phyloP scores from a whole-genome alignment of 495 filamentous ascomycete species.

The Copromyces sp. region DNA sequence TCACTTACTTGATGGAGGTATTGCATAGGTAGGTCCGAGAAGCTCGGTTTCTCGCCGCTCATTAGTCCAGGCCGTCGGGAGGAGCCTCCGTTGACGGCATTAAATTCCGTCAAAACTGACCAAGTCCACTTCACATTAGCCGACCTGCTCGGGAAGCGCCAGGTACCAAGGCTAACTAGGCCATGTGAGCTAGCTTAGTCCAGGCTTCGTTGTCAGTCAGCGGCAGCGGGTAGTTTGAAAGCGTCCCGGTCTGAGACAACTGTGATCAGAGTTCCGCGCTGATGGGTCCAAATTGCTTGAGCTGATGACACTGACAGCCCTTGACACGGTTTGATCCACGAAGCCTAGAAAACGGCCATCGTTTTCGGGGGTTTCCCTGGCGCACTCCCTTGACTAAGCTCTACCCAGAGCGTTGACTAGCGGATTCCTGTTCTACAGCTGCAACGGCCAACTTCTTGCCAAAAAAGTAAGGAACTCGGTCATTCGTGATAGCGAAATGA shows the following conservation, averaged over 20 bases:
- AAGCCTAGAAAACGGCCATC: background rate
- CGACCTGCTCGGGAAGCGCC: background rate
- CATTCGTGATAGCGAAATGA: background rate
- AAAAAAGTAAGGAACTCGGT: background rate
- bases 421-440: background rate
- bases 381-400: background rate
- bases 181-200: background rate
- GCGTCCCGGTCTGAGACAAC: background rate
- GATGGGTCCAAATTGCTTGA: background rate
- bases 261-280: background rate
- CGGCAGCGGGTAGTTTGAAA: background rate
- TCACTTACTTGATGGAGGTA: background rate
- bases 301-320: background rate
- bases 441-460: background rate
- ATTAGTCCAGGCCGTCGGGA: background rate
- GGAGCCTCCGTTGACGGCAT: background rate
- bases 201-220: background rate
- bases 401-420: background rate
- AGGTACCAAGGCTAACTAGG: background rate
- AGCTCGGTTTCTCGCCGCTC: background rate
- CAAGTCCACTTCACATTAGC: background rate
- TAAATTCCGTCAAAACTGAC: background rate
- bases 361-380: background rate
- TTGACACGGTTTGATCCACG: background rate
- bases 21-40: background rate